Percentiles rank a stretch among this genome's conserved stretches.
Evolutionary conservation across 768 basidiomycete genomes (phyloP).

Genomic region (Suillus luteus): DNA sequence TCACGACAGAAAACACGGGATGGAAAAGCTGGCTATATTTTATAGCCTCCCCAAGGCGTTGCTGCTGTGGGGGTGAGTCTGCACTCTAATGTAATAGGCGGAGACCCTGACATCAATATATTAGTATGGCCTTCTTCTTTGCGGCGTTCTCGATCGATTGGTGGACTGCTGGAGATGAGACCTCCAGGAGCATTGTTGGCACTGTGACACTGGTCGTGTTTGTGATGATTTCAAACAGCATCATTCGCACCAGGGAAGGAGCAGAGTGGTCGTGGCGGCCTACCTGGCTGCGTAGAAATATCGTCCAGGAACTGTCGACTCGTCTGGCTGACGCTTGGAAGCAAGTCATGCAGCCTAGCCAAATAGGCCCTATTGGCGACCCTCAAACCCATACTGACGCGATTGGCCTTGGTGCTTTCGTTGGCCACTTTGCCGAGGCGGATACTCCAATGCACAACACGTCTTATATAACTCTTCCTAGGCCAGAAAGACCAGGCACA

Average conservation of each 20-base stretch:
- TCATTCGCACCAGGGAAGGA: constrained; percentile 33
- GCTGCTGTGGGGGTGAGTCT: constrained; percentile 60
- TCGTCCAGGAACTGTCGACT: not conserved
- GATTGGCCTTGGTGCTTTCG: not conserved
- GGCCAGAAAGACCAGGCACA: not conserved
- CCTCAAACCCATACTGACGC: not conserved
- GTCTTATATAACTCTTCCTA: not conserved
- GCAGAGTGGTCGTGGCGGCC: constrained; percentile 23
- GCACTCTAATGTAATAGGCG: not conserved
- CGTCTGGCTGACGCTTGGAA: not conserved
- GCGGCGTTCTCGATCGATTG: constrained; percentile 30
- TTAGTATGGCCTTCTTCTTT: constrained; percentile 33
- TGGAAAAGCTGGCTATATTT: constrained; percentile 53
- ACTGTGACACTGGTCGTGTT: constrained; percentile 29
- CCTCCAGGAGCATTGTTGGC: constrained; percentile 31
- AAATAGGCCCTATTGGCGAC: not conserved
- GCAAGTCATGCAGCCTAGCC: not conserved
- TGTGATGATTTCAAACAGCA: constrained; percentile 46
- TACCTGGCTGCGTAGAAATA: not conserved
- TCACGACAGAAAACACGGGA: constrained; percentile 36
- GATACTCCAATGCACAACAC: not conserved
- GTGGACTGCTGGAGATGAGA: constrained; percentile 15
- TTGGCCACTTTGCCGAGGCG: not conserved
- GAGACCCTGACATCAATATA: not conserved
- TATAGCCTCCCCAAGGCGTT: constrained; percentile 58